Evolutionary conservation across 768 basidiomycete genomes (phyloP), one percentile per base, ranked within the genome.

Genomic region (Termitomyces eurrhizus): DNA sequence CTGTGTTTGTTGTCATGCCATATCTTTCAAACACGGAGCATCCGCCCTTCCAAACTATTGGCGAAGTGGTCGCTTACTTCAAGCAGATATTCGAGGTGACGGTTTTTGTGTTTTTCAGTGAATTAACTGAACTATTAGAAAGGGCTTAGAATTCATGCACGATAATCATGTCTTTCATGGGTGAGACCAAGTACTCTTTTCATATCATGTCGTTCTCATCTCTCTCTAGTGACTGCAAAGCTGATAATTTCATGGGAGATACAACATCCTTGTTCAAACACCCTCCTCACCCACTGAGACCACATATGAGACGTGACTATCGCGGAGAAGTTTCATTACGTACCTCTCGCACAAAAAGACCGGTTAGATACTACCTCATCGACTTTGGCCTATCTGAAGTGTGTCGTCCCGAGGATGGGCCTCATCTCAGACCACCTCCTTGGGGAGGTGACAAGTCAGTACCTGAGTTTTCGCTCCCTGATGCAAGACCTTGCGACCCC

Each of bases 111-210:
- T 11, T 35, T n/a, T 3, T 18, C 39, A 21, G 16, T 16, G 13
- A 6, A 13, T 26, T 13, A 55, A 13, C 41, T 42, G 16, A 55
- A 32, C 5, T 33, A 7, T 55, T 7, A 6, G 36, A n/a, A 55
- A 55, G 53, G 53, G 53, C 0, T 29, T 55, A 26, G 13, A 55
- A 33, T 55, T 55, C 39, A 55, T 55, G 53, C 53, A 55, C n/a
- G 16, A 26, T n/a, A 39, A 57, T 21, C 32, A 57, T 35, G 45
- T 49, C 26, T 26, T 32, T 24, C 56, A 57, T 57, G 56, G 56
- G 56, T 57, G 26, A 3, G 46, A 24, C 24, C 8, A 24, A 26
- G 9, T 9, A 16, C 9, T 21, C 18, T 18, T n/a, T 57, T 12
- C 18, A 29, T 32, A 13, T 12, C 18, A 21, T 18, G 16, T 35